Percentiles rank a stretch among this genome's conserved stretches.
Conservation (phyloP, 176 grass and related monocot species). For the Pharus latifolius region DNA sequence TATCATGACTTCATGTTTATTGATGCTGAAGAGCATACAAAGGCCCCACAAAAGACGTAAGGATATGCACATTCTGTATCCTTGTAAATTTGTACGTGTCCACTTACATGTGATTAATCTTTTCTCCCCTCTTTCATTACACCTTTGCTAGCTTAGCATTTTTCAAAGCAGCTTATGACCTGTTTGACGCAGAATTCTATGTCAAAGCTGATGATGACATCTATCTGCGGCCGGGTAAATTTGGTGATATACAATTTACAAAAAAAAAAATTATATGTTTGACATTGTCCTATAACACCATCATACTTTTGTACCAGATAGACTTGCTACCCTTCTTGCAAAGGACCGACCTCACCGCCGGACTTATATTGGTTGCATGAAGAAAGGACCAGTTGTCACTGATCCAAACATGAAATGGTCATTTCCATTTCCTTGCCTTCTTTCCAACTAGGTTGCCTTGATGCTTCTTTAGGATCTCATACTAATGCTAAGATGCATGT, state of each 20-base stretch:
- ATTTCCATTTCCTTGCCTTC: neutral
- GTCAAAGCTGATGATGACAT: slow-evolving; percentile 91
- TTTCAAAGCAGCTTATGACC: slow-evolving; percentile 94
- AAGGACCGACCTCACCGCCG: slow-evolving; percentile 71
- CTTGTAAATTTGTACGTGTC: neutral
- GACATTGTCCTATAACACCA: neutral
- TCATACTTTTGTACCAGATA: slow-evolving; percentile 44
- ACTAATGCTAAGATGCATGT: too few species aligned
- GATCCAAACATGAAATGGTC: slow-evolving; percentile 93
- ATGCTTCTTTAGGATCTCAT: too few species aligned
- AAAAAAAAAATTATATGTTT: neutral
- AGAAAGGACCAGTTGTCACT: slow-evolving; percentile 89
- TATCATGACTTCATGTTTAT: slow-evolving; percentile 94
- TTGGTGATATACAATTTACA: slow-evolving; percentile 1
- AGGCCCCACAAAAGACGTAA: slow-evolving; percentile 80
- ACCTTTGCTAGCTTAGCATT: slow-evolving; percentile 66
- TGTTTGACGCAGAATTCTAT: slow-evolving; percentile 91
- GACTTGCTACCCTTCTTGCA: slow-evolving; percentile 87
- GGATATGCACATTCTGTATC: neutral
- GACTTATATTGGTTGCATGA: slow-evolving; percentile 97
- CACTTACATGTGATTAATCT: slow-evolving; percentile 21
- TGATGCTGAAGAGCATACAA: slow-evolving; percentile 80
- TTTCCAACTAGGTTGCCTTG: too few species aligned
- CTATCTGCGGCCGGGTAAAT: slow-evolving; percentile 89
- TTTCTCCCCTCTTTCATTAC: neutral